A percentile compares a stretch with the other conserved stretches of the same genome.
These are phyloP conservation scores for Trichoderma reesei DNA, from an alignment of 495 filamentous ascomycete species.

Conservation along the genomic window DNA sequence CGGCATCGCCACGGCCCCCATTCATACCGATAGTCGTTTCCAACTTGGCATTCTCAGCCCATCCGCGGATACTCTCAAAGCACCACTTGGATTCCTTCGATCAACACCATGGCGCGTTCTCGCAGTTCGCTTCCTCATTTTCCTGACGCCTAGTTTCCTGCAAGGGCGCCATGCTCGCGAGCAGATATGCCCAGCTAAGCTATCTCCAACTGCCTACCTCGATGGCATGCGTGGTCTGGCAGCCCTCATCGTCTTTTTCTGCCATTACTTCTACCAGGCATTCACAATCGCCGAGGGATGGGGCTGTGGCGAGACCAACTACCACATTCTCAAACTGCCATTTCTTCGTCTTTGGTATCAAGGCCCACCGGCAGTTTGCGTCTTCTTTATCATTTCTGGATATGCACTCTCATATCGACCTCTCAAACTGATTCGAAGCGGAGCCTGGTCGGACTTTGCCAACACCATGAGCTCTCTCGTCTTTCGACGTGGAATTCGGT, in stretches of 20 bases:
- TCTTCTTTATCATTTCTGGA: conserved; percentile 71
- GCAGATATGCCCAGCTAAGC: conserved; percentile 17
- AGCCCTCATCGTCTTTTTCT: conserved; percentile 48
- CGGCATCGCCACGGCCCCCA: neutral
- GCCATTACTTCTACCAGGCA: conserved; percentile 38
- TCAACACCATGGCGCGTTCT: conserved; percentile 19
- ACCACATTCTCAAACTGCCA: conserved; percentile 49
- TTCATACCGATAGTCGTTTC: neutral
- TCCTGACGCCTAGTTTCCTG: conserved; percentile 32
- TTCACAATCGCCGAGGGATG: conserved; percentile 36
- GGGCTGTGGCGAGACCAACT: conserved; percentile 22
- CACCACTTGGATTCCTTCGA: conserved; percentile 15
- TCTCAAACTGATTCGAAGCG: conserved; percentile 45
- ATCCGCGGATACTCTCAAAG: neutral
- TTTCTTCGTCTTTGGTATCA: conserved; percentile 56
- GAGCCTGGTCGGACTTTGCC: conserved; percentile 25
- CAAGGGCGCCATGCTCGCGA: conserved; percentile 19
- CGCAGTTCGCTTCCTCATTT: conserved; percentile 20
- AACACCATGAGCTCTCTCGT: conserved; percentile 47
- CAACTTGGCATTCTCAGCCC: neutral
- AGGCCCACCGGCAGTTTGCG: conserved; percentile 61
- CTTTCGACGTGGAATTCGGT: conserved; percentile 55
- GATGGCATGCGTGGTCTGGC: conserved; percentile 51
- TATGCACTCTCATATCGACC: conserved; percentile 60
- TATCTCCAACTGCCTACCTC: conserved; percentile 43